Base-by-base conservation (phyloP, 1,284 basidiomycete genomes). In the Ustilago trichophora region DNA sequence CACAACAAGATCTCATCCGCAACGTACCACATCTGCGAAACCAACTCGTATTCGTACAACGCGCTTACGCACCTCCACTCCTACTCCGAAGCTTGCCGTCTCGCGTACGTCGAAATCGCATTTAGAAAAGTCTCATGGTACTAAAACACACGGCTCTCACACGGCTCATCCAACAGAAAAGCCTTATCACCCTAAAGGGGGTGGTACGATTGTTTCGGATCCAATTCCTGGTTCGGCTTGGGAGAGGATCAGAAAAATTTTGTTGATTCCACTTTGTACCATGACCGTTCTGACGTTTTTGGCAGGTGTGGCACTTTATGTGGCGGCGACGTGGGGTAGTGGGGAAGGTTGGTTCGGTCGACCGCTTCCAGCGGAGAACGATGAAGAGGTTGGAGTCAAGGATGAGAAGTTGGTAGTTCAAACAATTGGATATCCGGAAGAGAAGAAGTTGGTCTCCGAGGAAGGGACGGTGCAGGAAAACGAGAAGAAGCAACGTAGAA, bases 311-410 rank as follows among this genome's bases (percentile, higher is more conserved):
- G 49, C 19, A 13, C 4, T 59, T 37, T 59, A 52, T 13, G 18
- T 52, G 1, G 49, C 56, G 5, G 56, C 56, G 3, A 59, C 49
- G 4, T 59, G 49, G 56, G 56, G 56, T 1, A 46, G 36, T 22
- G 49, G 56, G 5, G 56, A 59, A 21, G 56, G 56, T 2, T 59
- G 56, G 56, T 59, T 59, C 10, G 56, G 49, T 8, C 9, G 36
- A 13, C 42, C 47, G 2, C 15, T 36, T 6, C 15, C 31, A 4
- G 13, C 3, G 12, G 16, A n/a, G 5, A 12, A 4, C 13, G 16
- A 15, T 8, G 36, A 31, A 22, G 24, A 12, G n/a, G 34, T 2
- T 3, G 27, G 13, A 0, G 40, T 13, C 2, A 32, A 33, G 34
- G 40, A 46, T 19, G 21, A 12, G 0, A 12, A 27, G 33, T 33